A percentile compares a stretch with the other conserved stretches of the same genome.
These are phyloP conservation scores for Pyrenophora tritici-repentis DNA, from an alignment of 2,329 filamentous ascomycete species.

Conservation along the genomic window DNA sequence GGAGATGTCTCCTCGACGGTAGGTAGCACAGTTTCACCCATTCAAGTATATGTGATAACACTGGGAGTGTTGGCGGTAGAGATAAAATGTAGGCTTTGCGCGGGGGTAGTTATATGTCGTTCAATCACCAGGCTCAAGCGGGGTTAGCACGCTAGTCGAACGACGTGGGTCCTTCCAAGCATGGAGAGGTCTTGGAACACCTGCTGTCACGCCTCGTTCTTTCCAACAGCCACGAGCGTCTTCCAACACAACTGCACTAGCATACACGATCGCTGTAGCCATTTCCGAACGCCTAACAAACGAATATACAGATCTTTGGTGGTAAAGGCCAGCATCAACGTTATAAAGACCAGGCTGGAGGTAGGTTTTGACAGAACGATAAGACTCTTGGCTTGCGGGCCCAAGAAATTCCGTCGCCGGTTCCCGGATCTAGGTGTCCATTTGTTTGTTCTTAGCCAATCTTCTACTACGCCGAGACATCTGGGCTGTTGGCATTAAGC, in stretches of 20 bases:
- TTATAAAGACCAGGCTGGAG: conserved; percentile 5
- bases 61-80: conserved; percentile 38
- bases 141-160: conserved; percentile 37
- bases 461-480: conserved; percentile 39
- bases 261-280: conserved; percentile 1
- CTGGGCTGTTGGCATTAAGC: conserved; percentile 29
- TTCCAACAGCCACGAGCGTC: conserved; percentile 6
- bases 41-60: conserved; percentile 49
- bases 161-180: conserved; percentile 40
- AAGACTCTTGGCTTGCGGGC: conserved; percentile 42
- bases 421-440: conserved; percentile 20
- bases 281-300: conserved; percentile 7
- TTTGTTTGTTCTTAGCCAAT: conserved; percentile 17
- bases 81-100: conserved; percentile 24
- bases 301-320: conserved; percentile 1
- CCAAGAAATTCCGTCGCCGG: conserved; percentile 36
- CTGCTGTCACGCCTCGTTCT: conserved; percentile 23
- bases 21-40: conserved; percentile 49
- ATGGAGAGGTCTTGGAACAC: conserved; percentile 30
- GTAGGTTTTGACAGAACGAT: conserved; percentile 19
- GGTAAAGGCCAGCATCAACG: conserved; percentile 1
- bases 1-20: conserved; percentile 49
- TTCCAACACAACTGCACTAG: conserved; percentile 2
- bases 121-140: conserved; percentile 29
- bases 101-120: conserved; percentile 43